Conservation (phyloP, 352 stramenopile species). For the Phytophthora macrochlamydospora region DNA sequence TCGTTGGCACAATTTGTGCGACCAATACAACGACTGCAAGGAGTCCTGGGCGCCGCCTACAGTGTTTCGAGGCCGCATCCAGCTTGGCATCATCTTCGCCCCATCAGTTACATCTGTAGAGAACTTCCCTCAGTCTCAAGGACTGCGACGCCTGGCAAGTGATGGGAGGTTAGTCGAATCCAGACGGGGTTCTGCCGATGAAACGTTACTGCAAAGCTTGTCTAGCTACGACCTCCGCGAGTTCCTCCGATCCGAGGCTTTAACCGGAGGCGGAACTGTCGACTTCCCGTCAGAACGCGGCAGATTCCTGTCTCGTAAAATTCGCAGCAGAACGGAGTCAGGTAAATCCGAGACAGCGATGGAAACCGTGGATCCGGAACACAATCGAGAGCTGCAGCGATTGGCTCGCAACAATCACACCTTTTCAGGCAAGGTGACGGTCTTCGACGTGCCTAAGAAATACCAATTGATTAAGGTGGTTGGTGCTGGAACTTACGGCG, state of each 20-base stretch:
- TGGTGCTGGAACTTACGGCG: slow-evolving; percentile 75
- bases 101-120: slow-evolving; percentile 63
- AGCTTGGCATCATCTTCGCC: slow-evolving; percentile 81
- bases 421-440: slow-evolving; percentile 69
- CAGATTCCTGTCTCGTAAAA: slow-evolving; percentile 38
- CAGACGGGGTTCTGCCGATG: slow-evolving; percentile 41
- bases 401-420: slow-evolving; percentile 66
- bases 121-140: slow-evolving; percentile 55
- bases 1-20: slow-evolving; percentile 87
- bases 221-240: slow-evolving; percentile 67
- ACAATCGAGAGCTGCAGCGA: slow-evolving; percentile 37
- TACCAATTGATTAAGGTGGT: slow-evolving; percentile 87
- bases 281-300: slow-evolving; percentile 22
- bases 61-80: slow-evolving; percentile 79
- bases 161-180: slow-evolving; percentile 31
- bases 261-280: slow-evolving; percentile 21
- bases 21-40: slow-evolving; percentile 88
- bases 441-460: slow-evolving; percentile 81
- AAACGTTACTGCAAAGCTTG: slow-evolving; percentile 58
- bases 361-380: slow-evolving; percentile 20
- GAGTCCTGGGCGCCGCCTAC: slow-evolving; percentile 85
- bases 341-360: slow-evolving; percentile 17
- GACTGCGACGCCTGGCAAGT: slow-evolving; percentile 43
- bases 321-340: slow-evolving; percentile 28
- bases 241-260: slow-evolving; percentile 53